Percentiles rank a stretch among this genome's conserved stretches.
phyloP scores from a whole-genome alignment of 2,329 filamentous ascomycete genomes.

The Ceratocystis cubensis region DNA sequence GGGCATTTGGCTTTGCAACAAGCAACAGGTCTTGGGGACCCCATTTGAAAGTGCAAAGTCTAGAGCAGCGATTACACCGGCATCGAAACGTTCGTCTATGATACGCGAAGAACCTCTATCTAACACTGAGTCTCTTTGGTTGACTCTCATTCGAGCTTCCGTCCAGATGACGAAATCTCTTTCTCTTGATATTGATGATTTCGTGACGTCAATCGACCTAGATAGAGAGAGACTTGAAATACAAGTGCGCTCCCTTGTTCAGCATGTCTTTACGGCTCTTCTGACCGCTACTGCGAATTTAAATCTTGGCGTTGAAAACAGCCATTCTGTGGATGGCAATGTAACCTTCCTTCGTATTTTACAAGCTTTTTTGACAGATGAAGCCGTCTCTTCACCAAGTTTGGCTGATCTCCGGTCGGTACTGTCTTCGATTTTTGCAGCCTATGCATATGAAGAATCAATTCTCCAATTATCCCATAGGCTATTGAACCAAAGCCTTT shows the following conservation, averaged over 20 bases:
- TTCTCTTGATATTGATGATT: conserved; percentile 23
- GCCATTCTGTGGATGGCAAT: conserved; percentile 36
- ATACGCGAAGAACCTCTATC: conserved; percentile 34
- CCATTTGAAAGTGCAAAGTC: not conserved
- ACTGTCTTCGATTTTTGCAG: conserved; percentile 78
- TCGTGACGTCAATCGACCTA: conserved; percentile 26
- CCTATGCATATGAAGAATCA: conserved; percentile 89
- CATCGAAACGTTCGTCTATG: not conserved
- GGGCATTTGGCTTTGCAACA: conserved; percentile 89
- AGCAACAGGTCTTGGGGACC: conserved; percentile 37
- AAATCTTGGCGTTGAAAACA: conserved; percentile 19
- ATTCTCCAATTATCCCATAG: conserved; percentile 75
- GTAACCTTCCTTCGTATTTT: conserved; percentile 80
- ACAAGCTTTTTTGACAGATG: conserved; percentile 73
- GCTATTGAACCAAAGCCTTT: conserved; percentile 78
- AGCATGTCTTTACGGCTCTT: conserved; percentile 80
- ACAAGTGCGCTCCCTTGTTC: conserved; percentile 65
- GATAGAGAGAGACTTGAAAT: conserved; percentile 51
- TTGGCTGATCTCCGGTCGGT: conserved; percentile 77
- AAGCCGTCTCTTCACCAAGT: conserved; percentile 68
- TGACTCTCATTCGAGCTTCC: conserved; percentile 47
- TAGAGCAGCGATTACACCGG: not conserved
- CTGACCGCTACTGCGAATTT: conserved; percentile 51
- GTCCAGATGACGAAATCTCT: conserved; percentile 40
- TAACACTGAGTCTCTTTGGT: conserved; percentile 45